Conservation (phyloP, 2,329 filamentous ascomycete genomes). For the Coniochaeta prunicola region DNA sequence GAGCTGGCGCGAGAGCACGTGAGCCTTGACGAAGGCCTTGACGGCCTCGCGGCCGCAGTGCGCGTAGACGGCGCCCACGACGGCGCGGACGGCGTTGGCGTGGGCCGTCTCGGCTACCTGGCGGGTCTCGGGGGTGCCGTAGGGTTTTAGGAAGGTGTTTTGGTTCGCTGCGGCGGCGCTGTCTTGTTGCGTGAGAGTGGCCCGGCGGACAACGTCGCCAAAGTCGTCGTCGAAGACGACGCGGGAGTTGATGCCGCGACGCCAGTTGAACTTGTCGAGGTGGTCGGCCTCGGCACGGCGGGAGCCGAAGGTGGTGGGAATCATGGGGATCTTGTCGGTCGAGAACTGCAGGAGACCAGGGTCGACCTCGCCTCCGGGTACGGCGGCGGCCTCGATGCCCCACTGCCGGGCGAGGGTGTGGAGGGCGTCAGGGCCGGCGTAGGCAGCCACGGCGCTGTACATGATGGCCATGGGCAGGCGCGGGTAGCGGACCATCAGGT, state of each 20-base stretch:
- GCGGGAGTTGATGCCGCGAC: slow-evolving; percentile 66
- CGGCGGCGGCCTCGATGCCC: slow-evolving; percentile 85
- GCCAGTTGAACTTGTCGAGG: slow-evolving; percentile 43
- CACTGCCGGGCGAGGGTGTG: slow-evolving; percentile 71
- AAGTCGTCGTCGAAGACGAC: slow-evolving; percentile 81
- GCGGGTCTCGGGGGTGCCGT: slow-evolving; percentile 17
- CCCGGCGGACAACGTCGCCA: slow-evolving; percentile 49
- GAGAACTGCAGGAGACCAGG: slow-evolving; percentile 81
- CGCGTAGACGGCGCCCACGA: slow-evolving; percentile 78
- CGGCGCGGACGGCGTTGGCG: slow-evolving; percentile 71
- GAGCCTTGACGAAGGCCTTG: slow-evolving; percentile 74
- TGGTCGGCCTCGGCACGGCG: slow-evolving; percentile 42
- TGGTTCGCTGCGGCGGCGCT: slow-evolving; percentile 8
- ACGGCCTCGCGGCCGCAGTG: slow-evolving; percentile 74
- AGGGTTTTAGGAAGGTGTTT: slow-evolving; percentile 10
- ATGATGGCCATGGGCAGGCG: slow-evolving; percentile 84
- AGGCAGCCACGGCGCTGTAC: slow-evolving; percentile 79
- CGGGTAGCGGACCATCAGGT: slow-evolving; percentile 81
- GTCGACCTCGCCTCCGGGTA: slow-evolving; percentile 85
- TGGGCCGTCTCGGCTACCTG: slow-evolving; percentile 24
- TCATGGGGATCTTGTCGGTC: slow-evolving; percentile 36
- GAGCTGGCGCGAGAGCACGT: slow-evolving; percentile 75
- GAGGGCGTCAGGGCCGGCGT: slow-evolving; percentile 68
- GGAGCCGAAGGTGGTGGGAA: slow-evolving; percentile 42
- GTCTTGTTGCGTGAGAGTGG: slow-evolving; percentile 13